Conservation (phyloP, 228 moss, liverwort and hornwort species). For the Sphagnum magellanicum region DNA sequence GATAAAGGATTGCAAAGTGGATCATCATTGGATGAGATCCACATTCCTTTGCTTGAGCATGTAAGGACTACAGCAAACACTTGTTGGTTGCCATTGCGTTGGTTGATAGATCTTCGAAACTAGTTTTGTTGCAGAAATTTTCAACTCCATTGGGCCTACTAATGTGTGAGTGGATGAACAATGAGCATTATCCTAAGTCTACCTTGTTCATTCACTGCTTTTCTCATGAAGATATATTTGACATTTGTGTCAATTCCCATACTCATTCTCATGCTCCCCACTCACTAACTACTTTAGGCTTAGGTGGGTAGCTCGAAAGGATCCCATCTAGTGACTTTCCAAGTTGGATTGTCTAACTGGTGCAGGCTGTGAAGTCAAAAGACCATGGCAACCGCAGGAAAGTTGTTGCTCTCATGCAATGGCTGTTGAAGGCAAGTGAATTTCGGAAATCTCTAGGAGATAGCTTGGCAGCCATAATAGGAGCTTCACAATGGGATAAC, state of each 20-base stretch:
- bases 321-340: too few relatives aligned
- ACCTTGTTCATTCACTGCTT: background rate
- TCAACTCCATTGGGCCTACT: background rate
- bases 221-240: background rate
- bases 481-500: conserved; percentile 36
- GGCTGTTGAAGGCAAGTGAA: conserved; percentile 53
- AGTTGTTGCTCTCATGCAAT: conserved; percentile 40
- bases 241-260: background rate
- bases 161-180: too few relatives aligned
- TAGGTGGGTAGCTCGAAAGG: too few relatives aligned
- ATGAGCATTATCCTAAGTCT: background rate
- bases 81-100: background rate
- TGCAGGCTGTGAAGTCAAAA: conserved; percentile 81
- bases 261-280: too few relatives aligned
- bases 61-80: conserved; percentile 24
- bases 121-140: background rate
- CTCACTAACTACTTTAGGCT: background rate
- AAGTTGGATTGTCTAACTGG: background rate
- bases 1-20: conserved; percentile 30
- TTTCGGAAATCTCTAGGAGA: conserved; percentile 31
- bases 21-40: conserved; percentile 46
- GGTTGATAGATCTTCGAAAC: background rate
- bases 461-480: conserved; percentile 35
- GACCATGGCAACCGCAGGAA: conserved; percentile 63
- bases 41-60: conserved; percentile 75